These are phyloP conservation scores for Trametes gibbosa DNA, from an alignment of 768 basidiomycete species.

Conservation along the genomic window DNA sequence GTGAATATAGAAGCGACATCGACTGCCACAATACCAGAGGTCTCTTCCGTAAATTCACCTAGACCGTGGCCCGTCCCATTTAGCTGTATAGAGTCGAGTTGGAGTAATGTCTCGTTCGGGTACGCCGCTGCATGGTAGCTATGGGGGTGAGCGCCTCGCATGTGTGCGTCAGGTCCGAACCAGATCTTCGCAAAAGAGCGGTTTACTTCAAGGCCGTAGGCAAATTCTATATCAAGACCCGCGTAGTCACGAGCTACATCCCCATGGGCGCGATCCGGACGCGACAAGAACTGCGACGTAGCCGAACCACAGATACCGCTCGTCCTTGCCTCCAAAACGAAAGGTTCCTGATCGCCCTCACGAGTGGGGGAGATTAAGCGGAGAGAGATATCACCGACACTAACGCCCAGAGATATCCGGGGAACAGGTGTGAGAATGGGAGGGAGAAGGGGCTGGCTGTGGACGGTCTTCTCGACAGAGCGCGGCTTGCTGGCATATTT, in stretches of 20 bases:
- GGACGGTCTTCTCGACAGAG: slow-evolving; percentile 18
- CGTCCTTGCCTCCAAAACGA: slow-evolving; percentile 55
- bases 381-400: slow-evolving; percentile 47
- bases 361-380: slow-evolving; percentile 49
- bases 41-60: slow-evolving; percentile 50
- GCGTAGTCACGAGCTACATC: slow-evolving; percentile 35
- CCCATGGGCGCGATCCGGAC: slow-evolving; percentile 25
- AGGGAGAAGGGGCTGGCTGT: slow-evolving; percentile 26
- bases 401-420: slow-evolving; percentile 44
- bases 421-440: slow-evolving; percentile 42
- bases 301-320: slow-evolving; percentile 47
- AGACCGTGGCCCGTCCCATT: slow-evolving; percentile 42
- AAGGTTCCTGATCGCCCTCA: slow-evolving; percentile 39
- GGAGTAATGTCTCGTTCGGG: slow-evolving; percentile 41
- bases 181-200: slow-evolving; percentile 53
- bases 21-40: slow-evolving; percentile 39
- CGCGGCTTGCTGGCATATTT: slow-evolving; percentile 29
- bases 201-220: slow-evolving; percentile 42
- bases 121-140: slow-evolving; percentile 25
- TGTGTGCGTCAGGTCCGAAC: slow-evolving; percentile 16
- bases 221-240: slow-evolving; percentile 44
- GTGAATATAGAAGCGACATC: slow-evolving; percentile 42
- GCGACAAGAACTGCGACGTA: slow-evolving; percentile 40
- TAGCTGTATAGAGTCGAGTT: slow-evolving; percentile 56
- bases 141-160: slow-evolving; percentile 13